phyloP scores from a whole-genome alignment of 169 alveolate genomes.

The Neospora caninum region DNA sequence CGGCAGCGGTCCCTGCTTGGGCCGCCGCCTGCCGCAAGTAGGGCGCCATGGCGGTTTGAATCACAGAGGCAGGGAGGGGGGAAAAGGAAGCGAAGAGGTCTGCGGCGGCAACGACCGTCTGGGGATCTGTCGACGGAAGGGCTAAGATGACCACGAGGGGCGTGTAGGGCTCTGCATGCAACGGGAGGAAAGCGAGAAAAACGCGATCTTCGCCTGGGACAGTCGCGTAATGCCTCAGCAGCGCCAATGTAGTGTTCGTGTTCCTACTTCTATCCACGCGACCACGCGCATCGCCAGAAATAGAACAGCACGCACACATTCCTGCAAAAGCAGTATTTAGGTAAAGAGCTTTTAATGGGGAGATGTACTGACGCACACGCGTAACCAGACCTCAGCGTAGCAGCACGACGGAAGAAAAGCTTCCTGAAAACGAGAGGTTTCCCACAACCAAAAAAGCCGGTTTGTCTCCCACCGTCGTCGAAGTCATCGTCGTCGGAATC shows the following conservation, averaged over 20 bases:
- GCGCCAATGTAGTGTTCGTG: no score
- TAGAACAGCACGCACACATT: background rate
- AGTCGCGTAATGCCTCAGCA: no score
- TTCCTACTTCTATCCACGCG: background rate
- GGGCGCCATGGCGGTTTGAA: background rate
- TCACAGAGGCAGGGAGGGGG: background rate
- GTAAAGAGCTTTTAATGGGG: no score
- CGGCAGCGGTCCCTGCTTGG: background rate
- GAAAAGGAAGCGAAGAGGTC: background rate
- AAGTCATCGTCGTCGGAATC: constrained; percentile 7
- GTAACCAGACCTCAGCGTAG: background rate
- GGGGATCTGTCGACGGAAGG: constrained; percentile 30
- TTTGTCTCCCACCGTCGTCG: background rate
- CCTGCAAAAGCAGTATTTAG: no score
- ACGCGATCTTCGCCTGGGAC: no score
- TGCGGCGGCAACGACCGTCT: constrained; percentile 34
- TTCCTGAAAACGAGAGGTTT: background rate
- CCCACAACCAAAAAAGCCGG: background rate
- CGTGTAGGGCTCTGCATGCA: constrained; percentile 14
- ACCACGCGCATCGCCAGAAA: background rate
- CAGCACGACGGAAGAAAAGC: background rate
- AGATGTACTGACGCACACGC: no score
- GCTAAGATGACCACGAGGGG: constrained; percentile 39
- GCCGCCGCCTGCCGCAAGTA: background rate
- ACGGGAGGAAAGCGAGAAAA: background rate